Evolutionary conservation across 2,329 filamentous ascomycete genomes (phyloP), one percentile per base, ranked within the genome.

Genomic region (Penicillium sp.): DNA sequence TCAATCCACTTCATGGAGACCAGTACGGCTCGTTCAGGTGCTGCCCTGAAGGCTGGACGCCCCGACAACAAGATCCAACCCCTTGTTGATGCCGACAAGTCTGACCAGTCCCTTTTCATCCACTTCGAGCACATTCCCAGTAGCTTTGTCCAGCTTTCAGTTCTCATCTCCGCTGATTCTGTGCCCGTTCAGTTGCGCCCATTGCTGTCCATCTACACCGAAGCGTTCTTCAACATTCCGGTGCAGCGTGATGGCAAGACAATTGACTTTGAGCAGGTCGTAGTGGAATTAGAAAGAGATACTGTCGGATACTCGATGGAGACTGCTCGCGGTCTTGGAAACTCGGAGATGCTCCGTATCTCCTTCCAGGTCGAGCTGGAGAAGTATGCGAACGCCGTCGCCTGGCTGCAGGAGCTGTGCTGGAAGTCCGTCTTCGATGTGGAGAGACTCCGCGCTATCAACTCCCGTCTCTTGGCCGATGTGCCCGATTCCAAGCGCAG

Each of bases 1-100:
- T 96, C 92, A 0, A 97, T 99, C 49, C 91, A 96, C 72, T 97
- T 99, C 75, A 96, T 97, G 66, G 84, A 92, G 62, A 94, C 92
- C 0, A 86, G 84, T 7, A 96, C 92, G 19, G 94, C 93, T 35
- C 86, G 92, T 27, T 89, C 90, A 47, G 94, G 94, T 31, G 78
- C 87, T 59, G 94, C 93, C 15, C 84, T 87, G 66, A 82, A 85
- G 61, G 78, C 92, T 49, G 93, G 92, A 0, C 77, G 82, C 25
- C 80, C 83, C 0, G 77, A 86, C 31, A 93, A 91, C 64, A 73
- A 82, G 4, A 85, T 91, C 5, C 94, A 99, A 73, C 82, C 86
- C 59, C 76, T 88, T 49, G 85, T 99, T 49, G 90, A 97, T 70
- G 79, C 82, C 15, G 85, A 91, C 41, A 81, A 83, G 38, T 74